Evolutionary conservation across 164 flowering plant species (phyloP).

Genomic region (Vitis amurensis): DNA sequence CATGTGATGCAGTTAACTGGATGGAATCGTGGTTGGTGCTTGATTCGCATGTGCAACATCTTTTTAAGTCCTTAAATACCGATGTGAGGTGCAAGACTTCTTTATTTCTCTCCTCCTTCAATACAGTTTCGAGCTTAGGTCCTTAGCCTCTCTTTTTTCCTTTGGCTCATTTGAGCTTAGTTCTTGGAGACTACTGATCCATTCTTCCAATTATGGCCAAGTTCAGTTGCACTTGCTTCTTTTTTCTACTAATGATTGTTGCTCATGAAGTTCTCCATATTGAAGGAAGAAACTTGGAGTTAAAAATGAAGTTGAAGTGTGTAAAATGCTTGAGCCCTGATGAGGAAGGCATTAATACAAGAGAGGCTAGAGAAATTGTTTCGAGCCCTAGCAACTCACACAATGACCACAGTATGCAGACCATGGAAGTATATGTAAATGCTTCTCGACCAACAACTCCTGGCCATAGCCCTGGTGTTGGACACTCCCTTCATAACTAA

Average conservation of each 20-base stretch:
- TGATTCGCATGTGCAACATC: not conserved
- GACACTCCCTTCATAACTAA: slow-evolving; percentile 27
- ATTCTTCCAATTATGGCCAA: slow-evolving; percentile 11
- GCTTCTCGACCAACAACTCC: slow-evolving; percentile 40
- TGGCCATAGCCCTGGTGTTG: slow-evolving; percentile 39
- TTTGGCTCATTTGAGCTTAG: not conserved
- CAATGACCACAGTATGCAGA: not conserved
- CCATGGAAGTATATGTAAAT: slow-evolving; percentile 9
- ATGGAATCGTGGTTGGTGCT: not conserved
- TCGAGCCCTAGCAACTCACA: not conserved
- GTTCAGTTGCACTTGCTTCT: not conserved
- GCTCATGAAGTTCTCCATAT: slow-evolving; percentile 13
- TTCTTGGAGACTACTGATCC: too few relatives aligned
- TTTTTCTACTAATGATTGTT: slow-evolving; percentile 14
- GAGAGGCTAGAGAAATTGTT: not conserved
- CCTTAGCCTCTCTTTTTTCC: not conserved
- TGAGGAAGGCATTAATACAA: slow-evolving; percentile 1
- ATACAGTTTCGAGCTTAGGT: too few relatives aligned
- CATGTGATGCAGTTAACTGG: too few relatives aligned
- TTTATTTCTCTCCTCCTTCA: not conserved
- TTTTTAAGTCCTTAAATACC: slow-evolving; percentile 2
- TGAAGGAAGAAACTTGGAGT: slow-evolving; percentile 23
- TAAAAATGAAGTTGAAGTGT: slow-evolving; percentile 3
- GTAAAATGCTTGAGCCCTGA: slow-evolving; percentile 6
- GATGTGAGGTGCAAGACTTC: not conserved